Conservation (phyloP, 2,329 filamentous ascomycete genomes). For the Talaromyces sp. region DNA sequence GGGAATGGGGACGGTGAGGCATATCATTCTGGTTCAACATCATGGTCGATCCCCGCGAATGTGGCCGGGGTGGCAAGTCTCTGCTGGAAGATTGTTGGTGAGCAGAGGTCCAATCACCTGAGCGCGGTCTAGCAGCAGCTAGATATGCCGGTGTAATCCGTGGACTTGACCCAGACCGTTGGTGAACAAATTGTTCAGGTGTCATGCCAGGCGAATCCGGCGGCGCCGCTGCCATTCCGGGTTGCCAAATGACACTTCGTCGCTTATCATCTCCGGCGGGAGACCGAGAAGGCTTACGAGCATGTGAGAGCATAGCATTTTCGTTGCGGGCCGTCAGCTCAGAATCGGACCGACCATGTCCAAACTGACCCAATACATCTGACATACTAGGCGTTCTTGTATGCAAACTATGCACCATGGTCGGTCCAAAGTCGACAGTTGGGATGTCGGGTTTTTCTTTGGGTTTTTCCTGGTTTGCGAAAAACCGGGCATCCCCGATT, state of each 20-base stretch:
- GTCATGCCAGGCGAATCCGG: slow-evolving; percentile 54
- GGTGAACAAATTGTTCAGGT: slow-evolving; percentile 77
- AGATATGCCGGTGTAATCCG: slow-evolving; percentile 37
- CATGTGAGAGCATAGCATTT: slow-evolving; percentile 15
- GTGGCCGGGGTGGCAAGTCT: slow-evolving; percentile 44
- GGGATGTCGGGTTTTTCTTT: slow-evolving; percentile 56
- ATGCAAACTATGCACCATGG: slow-evolving; percentile 60
- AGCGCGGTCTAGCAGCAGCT: slow-evolving; percentile 46
- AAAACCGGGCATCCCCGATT: slow-evolving; percentile 44
- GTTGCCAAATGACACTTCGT: slow-evolving; percentile 73
- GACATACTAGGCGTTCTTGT: slow-evolving; percentile 52
- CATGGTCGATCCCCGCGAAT: slow-evolving; percentile 54
- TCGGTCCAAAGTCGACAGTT: slow-evolving; percentile 79
- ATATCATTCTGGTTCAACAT: slow-evolving; percentile 48
- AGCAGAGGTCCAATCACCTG: slow-evolving; percentile 55
- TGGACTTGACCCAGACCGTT: slow-evolving; percentile 61
- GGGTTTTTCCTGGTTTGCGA: slow-evolving; percentile 24
- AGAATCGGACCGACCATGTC: slow-evolving; percentile 27
- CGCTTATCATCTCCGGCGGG: slow-evolving; percentile 48
- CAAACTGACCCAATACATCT: slow-evolving; percentile 42
- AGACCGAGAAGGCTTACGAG: slow-evolving; percentile 32
- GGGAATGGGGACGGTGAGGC: slow-evolving; percentile 32
- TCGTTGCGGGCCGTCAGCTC: slow-evolving; percentile 23
- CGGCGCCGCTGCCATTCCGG: slow-evolving; percentile 51
- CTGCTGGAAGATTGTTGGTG: slow-evolving; percentile 33